Evolutionary conservation across 2,329 filamentous ascomycete genomes (phyloP), one percentile per base, ranked within the genome.

Genomic region (Triangularia setosa): DNA sequence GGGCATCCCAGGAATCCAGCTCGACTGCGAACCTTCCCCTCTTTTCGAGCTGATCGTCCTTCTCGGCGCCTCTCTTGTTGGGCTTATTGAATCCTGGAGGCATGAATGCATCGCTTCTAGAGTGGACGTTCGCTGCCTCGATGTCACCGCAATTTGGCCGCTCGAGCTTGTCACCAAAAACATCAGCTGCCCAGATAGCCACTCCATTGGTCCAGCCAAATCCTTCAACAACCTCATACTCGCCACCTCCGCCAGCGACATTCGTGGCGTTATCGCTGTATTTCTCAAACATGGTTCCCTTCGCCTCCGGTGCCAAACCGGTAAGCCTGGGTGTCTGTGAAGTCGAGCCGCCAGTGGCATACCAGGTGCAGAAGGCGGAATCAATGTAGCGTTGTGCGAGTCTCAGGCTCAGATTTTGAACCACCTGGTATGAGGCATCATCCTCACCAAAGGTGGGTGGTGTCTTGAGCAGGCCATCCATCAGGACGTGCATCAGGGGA

Each of bases 161-260:
- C 68, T 73, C 79, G 64, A 90, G 73, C 69, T 80, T 75, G 70
- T 81, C 78, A 12, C 79, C 83, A 75, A 90, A 90, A 7, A 80
- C 80, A 70, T 90, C 88, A 8, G 82, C 86, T 1, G 82, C 79
- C 87, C 87, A 90, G 60, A 90, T 84, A 28, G 90, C 73, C 60
- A 90, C 87, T 28, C 88, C 88, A 68, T 90, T 90, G 0, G 84
- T 86, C 88, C 88, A 90, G 6, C 87, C 88, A 69, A 90, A 90
- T 1, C 88, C 87, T 75, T 89, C 85, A 2, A 89, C 87, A 5
- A 90, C 87, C 61, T 84, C 81, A 73, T 90, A 90, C 78, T 90
- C 88, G 68, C 88, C 88, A 5, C 88, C 88, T 6, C 85, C 78
- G 27, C 88, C 88, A 1, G 84, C 85, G 0, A 81, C 83, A 67